Conservation (phyloP, 2,329 filamentous ascomycete species). For the Paecilomyces dactylethromorphus region DNA sequence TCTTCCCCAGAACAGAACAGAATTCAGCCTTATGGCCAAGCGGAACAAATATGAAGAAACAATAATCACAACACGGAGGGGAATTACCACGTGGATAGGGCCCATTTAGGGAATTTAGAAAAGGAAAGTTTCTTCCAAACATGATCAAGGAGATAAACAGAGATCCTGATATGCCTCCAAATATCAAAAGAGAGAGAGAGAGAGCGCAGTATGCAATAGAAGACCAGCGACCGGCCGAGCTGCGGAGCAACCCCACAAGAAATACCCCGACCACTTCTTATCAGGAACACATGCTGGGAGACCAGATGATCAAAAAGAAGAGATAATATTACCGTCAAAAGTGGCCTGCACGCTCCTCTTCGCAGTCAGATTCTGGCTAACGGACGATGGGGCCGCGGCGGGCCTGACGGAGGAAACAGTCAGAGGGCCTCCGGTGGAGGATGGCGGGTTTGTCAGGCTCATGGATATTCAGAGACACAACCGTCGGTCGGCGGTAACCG, state of each 20-base stretch:
- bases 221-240: neutral
- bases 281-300: conserved; percentile 9
- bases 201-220: conserved; percentile 4
- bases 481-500: neutral
- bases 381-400: conserved; percentile 17
- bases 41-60: neutral
- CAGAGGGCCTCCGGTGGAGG: conserved; percentile 29
- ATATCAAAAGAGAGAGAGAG: conserved; percentile 1
- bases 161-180: neutral
- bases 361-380: conserved; percentile 27
- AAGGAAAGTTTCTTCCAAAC: conserved; percentile 35
- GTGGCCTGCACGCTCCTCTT: conserved; percentile 39
- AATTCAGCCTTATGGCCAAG: neutral
- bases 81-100: conserved; percentile 38
- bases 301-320: conserved; percentile 1
- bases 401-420: conserved; percentile 29
- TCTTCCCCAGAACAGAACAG: neutral
- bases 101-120: conserved; percentile 28
- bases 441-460: conserved; percentile 38
- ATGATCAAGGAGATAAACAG: conserved; percentile 18
- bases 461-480: conserved; percentile 15
- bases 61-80: conserved; percentile 8
- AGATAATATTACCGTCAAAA: conserved; percentile 38
- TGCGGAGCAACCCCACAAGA: neutral
- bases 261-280: conserved; percentile 3